Evolutionary conservation across 2,329 filamentous ascomycete species (phyloP), one percentile per base, ranked within the genome.

Genomic region (Ophiostoma piceae): DNA sequence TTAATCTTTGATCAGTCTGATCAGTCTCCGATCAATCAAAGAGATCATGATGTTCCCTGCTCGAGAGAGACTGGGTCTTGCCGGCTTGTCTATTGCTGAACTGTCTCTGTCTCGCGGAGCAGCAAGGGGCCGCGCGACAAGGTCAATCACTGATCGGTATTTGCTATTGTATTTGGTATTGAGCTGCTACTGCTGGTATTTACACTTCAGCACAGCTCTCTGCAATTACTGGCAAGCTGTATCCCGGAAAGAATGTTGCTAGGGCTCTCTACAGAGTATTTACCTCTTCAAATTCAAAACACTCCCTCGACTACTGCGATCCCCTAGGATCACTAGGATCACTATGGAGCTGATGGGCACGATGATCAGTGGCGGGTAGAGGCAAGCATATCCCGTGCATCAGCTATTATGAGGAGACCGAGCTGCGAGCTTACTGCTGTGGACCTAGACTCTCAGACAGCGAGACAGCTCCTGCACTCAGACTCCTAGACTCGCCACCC

Each of bases 101-200:
- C 26, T 57, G 51, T 26, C 22, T 57, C 16, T 57, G 51, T 57
- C 51, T 57, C 51, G 51, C 51, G 51, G 51, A 57, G 51, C n/a
- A 57, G 51, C 51, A 57, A 57, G 51, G 51, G 51, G 7, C 51
- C n/a, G 22, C n/a, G 51, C 14, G 51, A 57, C n/a, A 57, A 57
- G 51, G 22, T n/a, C 22, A 54, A 26, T 54, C 47, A 22, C 51
- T 57, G 51, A 57, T 57, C 51, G 51, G 51, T 57, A 57, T 57
- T n/a, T 57, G 51, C n/a, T 26, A 26, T 47, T 47, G 43, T 47
- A 6, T 47, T 47, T 47, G 16, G 16, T 19, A 47, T 19, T 47
- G 35, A 35, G 5, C 35, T 47, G 16, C 6, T 47, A 47, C 4
- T 19, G 14, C 43, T 19, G 43, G 51, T 22, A 26, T 57, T 57